A percentile compares a stretch with the other conserved stretches of the same genome.
phyloP scores from a whole-genome alignment of 1,284 basidiomycete genomes.

The Sanguinoderma infundibulare region DNA sequence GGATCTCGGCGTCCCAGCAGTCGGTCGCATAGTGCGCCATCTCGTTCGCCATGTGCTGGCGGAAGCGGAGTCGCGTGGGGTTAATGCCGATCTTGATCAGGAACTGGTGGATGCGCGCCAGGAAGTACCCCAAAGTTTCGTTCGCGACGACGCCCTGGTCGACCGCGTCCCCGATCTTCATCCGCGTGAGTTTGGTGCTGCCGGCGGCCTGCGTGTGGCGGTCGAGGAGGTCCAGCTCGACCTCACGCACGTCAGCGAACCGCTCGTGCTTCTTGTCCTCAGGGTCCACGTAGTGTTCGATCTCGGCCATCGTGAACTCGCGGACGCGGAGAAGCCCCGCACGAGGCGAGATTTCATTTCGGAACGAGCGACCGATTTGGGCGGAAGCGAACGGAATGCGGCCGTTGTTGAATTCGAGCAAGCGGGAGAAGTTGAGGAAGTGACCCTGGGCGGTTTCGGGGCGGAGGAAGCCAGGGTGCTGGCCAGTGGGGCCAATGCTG shows the following conservation, averaged over 20 bases:
- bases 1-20: conserved; percentile 99
- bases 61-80: conserved; percentile 85
- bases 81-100: conserved; percentile 93
- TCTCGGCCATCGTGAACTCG: conserved; percentile 99
- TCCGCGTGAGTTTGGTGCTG: conserved; percentile 64
- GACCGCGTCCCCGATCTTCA: conserved; percentile 92
- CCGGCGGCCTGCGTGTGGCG: conserved; percentile 85
- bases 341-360: conserved; percentile 98
- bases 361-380: conserved; percentile 95
- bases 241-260: conserved; percentile 83
- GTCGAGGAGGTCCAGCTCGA: conserved; percentile 81
- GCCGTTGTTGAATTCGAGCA: conserved; percentile 98
- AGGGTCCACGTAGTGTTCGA: conserved; percentile 99
- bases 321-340: conserved; percentile 96
- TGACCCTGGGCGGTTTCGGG: conserved; percentile 99
- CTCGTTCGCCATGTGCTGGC: conserved; percentile 97
- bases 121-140: conserved; percentile 97
- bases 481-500: conserved; percentile 97
- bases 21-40: conserved; percentile 99
- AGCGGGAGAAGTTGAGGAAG: conserved; percentile 97
- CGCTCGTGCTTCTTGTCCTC: conserved; percentile 88
- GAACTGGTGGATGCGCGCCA: conserved; percentile 93
- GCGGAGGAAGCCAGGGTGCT: conserved; percentile 94
- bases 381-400: conserved; percentile 96
- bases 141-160: conserved; percentile 89